A percentile compares a stretch with the other conserved stretches of the same genome.
Conservation (phyloP, 2,329 filamentous ascomycete species). For the Microsporum canis region DNA sequence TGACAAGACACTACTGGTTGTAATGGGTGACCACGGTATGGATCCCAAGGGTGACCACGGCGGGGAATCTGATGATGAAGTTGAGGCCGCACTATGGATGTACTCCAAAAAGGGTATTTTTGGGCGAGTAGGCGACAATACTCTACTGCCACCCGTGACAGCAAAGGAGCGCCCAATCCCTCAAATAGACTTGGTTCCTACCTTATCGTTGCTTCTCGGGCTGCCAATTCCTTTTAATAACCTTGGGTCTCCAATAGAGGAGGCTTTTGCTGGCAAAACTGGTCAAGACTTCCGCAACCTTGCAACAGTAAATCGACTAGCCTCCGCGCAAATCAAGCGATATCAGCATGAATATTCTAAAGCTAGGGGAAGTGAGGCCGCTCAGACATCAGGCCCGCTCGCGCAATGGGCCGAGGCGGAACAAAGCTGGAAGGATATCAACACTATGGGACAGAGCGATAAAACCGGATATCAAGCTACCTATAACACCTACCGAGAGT, state of each 20-base stretch:
- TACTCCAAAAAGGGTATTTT: constrained; percentile 83
- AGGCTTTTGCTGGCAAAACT: constrained; percentile 66
- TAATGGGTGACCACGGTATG: constrained; percentile 99
- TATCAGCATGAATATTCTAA: constrained; percentile 77
- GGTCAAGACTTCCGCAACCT: constrained; percentile 61
- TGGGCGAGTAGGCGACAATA: constrained; percentile 57
- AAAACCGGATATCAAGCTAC: constrained; percentile 31
- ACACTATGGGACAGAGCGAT: constrained; percentile 30
- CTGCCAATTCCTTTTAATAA: constrained; percentile 95
- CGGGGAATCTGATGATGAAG: constrained; percentile 93
- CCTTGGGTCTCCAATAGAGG: constrained; percentile 81
- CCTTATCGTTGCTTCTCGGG: constrained; percentile 73
- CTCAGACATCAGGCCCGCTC: constrained; percentile 44
- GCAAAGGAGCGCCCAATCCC: constrained; percentile 63
- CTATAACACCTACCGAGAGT: constrained; percentile 53
- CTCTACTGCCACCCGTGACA: constrained; percentile 46
- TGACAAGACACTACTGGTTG: constrained; percentile 74
- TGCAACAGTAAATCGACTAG: constrained; percentile 61
- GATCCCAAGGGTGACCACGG: constrained; percentile 94
- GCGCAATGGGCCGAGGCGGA: constrained; percentile 51
- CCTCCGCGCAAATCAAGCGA: constrained; percentile 74
- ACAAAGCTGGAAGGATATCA: constrained; percentile 39
- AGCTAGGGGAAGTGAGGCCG: constrained; percentile 57
- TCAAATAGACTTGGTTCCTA: constrained; percentile 94
- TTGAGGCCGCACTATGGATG: constrained; percentile 95